phyloP scores from a whole-genome alignment of 2,329 filamentous ascomycete species.

The Curvularia verruculosa region DNA sequence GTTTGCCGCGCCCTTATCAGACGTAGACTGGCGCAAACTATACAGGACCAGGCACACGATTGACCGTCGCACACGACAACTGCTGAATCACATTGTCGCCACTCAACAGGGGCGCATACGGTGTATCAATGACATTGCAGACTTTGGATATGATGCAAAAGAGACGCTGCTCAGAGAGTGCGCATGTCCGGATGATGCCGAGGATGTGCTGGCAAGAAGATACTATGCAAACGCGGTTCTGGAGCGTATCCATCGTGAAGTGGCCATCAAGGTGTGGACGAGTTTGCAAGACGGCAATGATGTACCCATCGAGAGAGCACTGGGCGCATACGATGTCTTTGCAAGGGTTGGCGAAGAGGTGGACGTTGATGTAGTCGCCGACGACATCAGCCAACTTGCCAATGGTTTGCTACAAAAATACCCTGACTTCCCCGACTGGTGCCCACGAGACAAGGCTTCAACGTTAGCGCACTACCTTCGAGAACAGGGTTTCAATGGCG shows the following conservation, averaged over 20 bases:
- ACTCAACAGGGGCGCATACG: conserved; percentile 72
- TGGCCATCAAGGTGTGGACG: conserved; percentile 80
- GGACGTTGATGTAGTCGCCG: conserved; percentile 70
- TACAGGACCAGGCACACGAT: conserved; percentile 46
- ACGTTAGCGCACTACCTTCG: conserved; percentile 73
- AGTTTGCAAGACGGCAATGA: conserved; percentile 59
- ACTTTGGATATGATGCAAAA: conserved; percentile 84
- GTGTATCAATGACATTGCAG: conserved; percentile 73
- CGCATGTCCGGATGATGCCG: conserved; percentile 61
- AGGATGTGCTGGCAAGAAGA: conserved; percentile 79
- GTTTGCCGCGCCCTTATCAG: conserved; percentile 54
- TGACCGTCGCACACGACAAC: conserved; percentile 41
- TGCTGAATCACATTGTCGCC: conserved; percentile 71
- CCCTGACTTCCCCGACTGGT: conserved; percentile 61
- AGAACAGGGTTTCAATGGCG: conserved; percentile 70
- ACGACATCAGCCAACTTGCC: conserved; percentile 69
- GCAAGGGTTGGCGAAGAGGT: conserved; percentile 73
- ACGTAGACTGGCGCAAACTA: conserved; percentile 73
- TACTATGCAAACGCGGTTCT: conserved; percentile 77
- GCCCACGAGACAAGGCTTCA: conserved; percentile 71
- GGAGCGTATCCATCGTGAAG: conserved; percentile 78
- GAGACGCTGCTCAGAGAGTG: conserved; percentile 77
- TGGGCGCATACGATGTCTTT: conserved; percentile 90
- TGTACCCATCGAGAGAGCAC: conserved; percentile 71
- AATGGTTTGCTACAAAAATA: conserved; percentile 60